phyloP scores from a whole-genome alignment of 192 early-diverging fungal species.

The Phycomyces blakesleeanus region DNA sequence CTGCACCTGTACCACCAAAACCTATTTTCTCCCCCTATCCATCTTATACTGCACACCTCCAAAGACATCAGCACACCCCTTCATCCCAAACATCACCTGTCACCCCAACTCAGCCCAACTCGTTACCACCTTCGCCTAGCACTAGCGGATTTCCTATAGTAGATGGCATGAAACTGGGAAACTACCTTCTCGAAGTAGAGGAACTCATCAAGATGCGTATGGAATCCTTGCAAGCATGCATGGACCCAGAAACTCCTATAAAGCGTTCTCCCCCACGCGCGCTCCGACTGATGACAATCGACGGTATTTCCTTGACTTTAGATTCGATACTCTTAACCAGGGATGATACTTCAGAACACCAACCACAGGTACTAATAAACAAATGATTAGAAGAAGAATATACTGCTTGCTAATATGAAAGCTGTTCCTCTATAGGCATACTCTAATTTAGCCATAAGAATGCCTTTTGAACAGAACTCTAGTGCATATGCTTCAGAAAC shows the following conservation, averaged over 20 bases:
- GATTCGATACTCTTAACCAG: neutral
- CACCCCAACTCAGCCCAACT: neutral
- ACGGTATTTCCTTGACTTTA: neutral
- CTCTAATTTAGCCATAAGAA: neutral
- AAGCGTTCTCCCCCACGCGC: neutral
- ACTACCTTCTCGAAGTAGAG: neutral
- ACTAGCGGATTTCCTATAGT: neutral
- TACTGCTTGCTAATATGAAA: neutral
- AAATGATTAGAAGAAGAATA: neutral
- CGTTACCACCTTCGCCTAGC: neutral
- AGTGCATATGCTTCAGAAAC: too few species aligned
- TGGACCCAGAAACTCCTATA: neutral
- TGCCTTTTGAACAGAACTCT: too few species aligned
- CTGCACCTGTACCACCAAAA: neutral
- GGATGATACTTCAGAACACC: neutral
- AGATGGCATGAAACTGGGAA: slow-evolving; percentile 2
- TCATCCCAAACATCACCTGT: neutral
- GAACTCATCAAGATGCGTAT: slow-evolving; percentile 2
- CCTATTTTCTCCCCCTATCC: neutral
- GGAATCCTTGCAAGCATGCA: neutral
- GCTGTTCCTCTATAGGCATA: neutral
- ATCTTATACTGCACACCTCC: neutral
- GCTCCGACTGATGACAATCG: neutral
- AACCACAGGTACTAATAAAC: neutral
- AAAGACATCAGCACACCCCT: neutral